phyloP scores from a whole-genome alignment of 257 asterid genomes.

The Solanum pinnatisectum region DNA sequence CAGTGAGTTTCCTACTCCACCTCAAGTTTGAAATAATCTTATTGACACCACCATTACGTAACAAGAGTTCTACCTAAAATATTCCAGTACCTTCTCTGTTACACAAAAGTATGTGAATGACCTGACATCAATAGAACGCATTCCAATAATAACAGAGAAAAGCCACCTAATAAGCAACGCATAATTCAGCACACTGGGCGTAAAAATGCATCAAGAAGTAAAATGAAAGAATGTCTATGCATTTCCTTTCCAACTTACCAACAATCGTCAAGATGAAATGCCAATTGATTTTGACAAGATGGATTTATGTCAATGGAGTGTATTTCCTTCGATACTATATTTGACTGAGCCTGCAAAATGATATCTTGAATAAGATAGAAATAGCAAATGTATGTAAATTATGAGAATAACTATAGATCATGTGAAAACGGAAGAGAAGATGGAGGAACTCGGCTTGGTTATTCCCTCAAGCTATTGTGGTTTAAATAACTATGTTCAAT shows the following conservation, averaged over 20 bases:
- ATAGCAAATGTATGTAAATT: not conserved
- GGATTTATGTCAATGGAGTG: constrained; percentile 85
- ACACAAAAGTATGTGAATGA: not conserved
- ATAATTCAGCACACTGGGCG: not conserved
- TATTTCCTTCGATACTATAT: constrained; percentile 66
- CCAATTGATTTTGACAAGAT: constrained; percentile 78
- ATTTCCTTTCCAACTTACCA: constrained; percentile 49
- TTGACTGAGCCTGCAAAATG: constrained; percentile 73
- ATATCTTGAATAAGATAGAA: not conserved
- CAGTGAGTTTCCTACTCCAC: not conserved
- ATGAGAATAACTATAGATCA: not conserved
- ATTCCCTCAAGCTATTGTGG: not conserved
- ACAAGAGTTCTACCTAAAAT: not conserved
- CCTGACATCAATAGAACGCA: not conserved
- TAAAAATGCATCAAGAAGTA: not conserved
- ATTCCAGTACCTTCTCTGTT: not conserved
- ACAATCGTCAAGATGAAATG: constrained; percentile 98
- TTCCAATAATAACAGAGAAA: not conserved
- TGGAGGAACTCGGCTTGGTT: not conserved
- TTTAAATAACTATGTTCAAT: not conserved
- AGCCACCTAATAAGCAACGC: not conserved
- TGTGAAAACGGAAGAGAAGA: not conserved
- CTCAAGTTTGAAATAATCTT: not conserved
- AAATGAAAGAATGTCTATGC: not conserved
- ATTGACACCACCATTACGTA: not conserved